Percentiles rank a stretch among this genome's conserved stretches.
phyloP scores from a whole-genome alignment of 163 green algal genomes.

The Volvox carteri region DNA sequence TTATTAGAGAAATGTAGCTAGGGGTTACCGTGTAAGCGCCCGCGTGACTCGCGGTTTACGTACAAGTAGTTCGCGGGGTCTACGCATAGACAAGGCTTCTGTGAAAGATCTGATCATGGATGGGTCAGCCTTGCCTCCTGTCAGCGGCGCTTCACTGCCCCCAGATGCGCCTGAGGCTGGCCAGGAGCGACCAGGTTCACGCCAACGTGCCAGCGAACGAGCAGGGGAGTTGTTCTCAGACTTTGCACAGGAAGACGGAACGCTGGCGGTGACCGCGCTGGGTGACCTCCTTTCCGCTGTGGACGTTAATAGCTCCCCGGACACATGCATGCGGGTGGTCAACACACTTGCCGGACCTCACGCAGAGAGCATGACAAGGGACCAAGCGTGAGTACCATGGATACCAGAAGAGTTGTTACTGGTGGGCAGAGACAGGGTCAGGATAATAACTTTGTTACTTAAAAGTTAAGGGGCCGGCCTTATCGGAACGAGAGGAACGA shows the following conservation, averaged over 20 bases:
- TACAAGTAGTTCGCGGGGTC: too few species aligned
- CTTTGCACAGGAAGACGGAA: constrained; percentile 32
- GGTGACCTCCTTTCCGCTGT: not conserved
- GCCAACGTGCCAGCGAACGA: constrained; percentile 21
- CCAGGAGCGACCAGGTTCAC: not conserved
- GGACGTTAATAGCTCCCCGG: not conserved
- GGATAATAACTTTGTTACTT: too few species aligned
- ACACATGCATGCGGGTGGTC: constrained; percentile 1
- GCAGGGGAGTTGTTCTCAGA: not conserved
- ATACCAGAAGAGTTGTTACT: too few species aligned
- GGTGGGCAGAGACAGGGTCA: too few species aligned
- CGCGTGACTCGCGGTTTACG: not conserved
- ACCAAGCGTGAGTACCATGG: constrained; percentile 48
- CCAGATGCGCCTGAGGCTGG: not conserved
- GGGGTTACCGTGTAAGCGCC: not conserved
- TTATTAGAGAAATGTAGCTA: constrained; percentile 12
- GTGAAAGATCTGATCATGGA: not conserved
- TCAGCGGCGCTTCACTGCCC: not conserved
- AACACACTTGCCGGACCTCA: not conserved
- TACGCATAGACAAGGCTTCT: too few species aligned
- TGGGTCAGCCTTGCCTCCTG: constrained; percentile 22
- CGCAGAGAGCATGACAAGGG: not conserved
- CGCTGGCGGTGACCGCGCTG: not conserved
- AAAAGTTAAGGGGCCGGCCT: too few species aligned
- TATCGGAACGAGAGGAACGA: too few species aligned